These are phyloP conservation scores for Globisporangium cylindrosporum DNA, from an alignment of 352 stramenopile genomes.

Conservation along the genomic window DNA sequence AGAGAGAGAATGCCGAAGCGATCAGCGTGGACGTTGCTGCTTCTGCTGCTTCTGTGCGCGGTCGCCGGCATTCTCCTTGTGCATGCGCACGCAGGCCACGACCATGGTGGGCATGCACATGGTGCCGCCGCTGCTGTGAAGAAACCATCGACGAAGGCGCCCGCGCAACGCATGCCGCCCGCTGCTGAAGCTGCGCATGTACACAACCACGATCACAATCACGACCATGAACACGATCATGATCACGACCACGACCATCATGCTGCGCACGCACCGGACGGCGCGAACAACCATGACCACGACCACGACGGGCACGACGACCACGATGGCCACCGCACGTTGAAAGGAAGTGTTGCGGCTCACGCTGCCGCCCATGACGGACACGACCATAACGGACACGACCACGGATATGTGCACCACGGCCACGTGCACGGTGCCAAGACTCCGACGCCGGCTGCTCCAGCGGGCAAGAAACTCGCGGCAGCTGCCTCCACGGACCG, in stretches of 20 bases:
- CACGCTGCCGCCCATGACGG: background rate
- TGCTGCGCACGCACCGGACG: constrained; percentile 4
- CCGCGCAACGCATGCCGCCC: constrained; percentile 4
- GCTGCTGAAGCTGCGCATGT: background rate
- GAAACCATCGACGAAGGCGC: background rate
- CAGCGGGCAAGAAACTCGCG: background rate
- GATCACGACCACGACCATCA: constrained; percentile 21
- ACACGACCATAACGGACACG: constrained; percentile 21
- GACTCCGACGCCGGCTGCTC: constrained; percentile 6
- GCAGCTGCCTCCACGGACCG: constrained; percentile 13
- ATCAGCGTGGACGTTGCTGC: background rate
- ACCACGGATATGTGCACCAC: constrained; percentile 18
- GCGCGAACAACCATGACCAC: constrained; percentile 9
- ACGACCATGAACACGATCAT: constrained; percentile 8
- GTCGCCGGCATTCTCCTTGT: background rate
- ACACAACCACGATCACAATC: constrained; percentile 12
- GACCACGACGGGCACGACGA: constrained; percentile 24
- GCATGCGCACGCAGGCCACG: constrained; percentile 16
- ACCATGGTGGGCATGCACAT: constrained; percentile 22
- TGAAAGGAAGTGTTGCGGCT: constrained; percentile 2
- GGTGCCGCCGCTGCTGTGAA: constrained; percentile 3
- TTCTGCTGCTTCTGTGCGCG: constrained; percentile 4
- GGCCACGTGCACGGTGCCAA: constrained; percentile 18
- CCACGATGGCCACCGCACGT: constrained; percentile 15
- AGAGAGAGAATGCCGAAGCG: background rate